phyloP scores from a whole-genome alignment of 805 yeast species.

The Cyberlindnera euphorbiae region DNA sequence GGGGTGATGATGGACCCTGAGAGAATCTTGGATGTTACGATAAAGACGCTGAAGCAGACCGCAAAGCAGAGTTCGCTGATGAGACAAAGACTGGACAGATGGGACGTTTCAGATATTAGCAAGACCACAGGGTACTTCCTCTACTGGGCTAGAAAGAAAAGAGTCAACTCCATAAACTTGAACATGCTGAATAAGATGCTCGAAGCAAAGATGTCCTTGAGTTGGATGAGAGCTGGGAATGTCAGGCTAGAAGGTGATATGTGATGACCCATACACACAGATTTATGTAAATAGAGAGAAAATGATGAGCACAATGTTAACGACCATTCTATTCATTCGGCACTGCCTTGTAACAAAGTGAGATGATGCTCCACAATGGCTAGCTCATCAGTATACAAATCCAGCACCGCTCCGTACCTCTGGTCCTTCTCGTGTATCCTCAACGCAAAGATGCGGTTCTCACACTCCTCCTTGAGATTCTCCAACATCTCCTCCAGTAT shows the following conservation, averaged over 20 bases:
- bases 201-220: conserved; percentile 16
- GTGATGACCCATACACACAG: too few relatives aligned
- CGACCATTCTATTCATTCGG: conserved; percentile 13
- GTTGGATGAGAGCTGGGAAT: neutral
- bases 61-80: conserved; percentile 11
- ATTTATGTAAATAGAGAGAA: too few relatives aligned
- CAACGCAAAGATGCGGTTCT: conserved; percentile 10
- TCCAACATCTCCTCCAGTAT: conserved; percentile 32
- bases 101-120: conserved; percentile 12
- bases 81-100: conserved; percentile 10
- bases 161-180: conserved; percentile 12
- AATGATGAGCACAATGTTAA: too few relatives aligned
- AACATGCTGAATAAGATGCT: conserved; percentile 15
- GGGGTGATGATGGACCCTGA: conserved; percentile 25
- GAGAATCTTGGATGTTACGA: conserved; percentile 32
- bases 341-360: too few relatives aligned
- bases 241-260: neutral
- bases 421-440: conserved; percentile 21
- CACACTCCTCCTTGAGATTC: conserved; percentile 26
- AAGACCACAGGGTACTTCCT: conserved; percentile 21
- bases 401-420: conserved; percentile 9
- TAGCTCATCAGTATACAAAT: conserved; percentile 15
- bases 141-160: conserved; percentile 11
- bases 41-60: conserved; percentile 24
- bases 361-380: conserved; percentile 11